These are phyloP conservation scores for Hordeum marinum DNA, from an alignment of 176 grass and related monocot genomes.

Conservation along the genomic window DNA sequence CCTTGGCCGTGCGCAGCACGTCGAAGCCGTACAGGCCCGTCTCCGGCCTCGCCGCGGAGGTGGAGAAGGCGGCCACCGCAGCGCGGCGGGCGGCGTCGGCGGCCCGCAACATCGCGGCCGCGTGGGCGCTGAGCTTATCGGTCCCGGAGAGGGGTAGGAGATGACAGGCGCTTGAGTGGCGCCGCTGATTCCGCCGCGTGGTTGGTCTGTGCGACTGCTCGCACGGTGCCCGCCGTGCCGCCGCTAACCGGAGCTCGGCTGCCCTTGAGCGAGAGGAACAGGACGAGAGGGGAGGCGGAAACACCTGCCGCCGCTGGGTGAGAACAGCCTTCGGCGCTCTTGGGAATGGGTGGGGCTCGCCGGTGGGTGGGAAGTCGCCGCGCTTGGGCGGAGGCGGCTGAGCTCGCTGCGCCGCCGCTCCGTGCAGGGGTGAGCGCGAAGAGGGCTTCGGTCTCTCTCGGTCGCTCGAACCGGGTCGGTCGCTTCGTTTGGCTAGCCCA, in stretches of 20 bases:
- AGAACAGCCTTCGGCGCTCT: background rate
- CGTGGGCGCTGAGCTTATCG: background rate
- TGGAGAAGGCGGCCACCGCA: slow-evolving; percentile 25
- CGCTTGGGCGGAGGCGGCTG: background rate
- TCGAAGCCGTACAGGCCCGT: slow-evolving; percentile 70
- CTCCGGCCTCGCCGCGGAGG: slow-evolving; percentile 21
- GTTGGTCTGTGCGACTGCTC: background rate
- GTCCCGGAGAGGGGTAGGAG: background rate
- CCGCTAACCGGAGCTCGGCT: slow-evolving; percentile 10
- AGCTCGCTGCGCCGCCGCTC: background rate
- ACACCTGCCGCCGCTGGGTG: background rate
- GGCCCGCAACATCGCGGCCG: slow-evolving; percentile 25
- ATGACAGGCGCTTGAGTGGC: too few species aligned
- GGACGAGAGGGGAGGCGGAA: background rate
- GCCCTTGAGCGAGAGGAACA: background rate
- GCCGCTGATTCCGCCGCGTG: background rate
- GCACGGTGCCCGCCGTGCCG: background rate
- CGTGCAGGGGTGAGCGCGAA: background rate
- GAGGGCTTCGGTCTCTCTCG: background rate
- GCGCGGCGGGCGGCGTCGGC: slow-evolving; percentile 21
- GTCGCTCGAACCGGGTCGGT: background rate
- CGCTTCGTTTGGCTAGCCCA: background rate
- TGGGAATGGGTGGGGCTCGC: background rate
- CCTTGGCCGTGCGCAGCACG: slow-evolving; percentile 68
- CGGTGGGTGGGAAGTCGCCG: background rate